Evolutionary conservation across 176 grass and related monocot species (phyloP), one percentile per base, ranked within the genome.

Genomic region (bread wheat (Triticum aestivum)): DNA sequence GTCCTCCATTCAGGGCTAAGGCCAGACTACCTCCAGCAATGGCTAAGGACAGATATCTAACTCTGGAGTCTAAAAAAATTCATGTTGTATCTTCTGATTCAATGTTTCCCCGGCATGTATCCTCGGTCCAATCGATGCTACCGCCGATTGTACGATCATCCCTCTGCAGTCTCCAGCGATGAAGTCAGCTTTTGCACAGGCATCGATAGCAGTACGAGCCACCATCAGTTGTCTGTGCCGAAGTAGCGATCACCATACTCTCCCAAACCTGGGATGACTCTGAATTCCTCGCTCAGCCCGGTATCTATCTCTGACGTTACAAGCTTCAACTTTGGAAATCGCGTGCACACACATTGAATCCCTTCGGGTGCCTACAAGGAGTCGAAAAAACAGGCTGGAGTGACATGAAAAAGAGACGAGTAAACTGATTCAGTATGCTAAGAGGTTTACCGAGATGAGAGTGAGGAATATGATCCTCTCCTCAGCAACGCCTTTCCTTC

Each of bases 171-270:
- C 59, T 12, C 61, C 37, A 61, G 35, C 4, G 4, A 78, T 70
- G 3, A 33, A 44, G 20, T 58, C 47, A 34, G 71, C 54, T 34
- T 69, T 34, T 0, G 35, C 71, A 65, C 23, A 42, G 44, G 18
- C 18, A 45, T 52, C 9, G 2, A 21, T 12, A 21, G 42, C 29
- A 62, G 12, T 78, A 27, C 7, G 8, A 69, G 11, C n/a, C 5
- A 5, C 33, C 8, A 83, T 96, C 91, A 98, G 51, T 92, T 92
- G 63, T 96, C 94, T 11, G 97, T 99, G 65, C 97, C 97, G 0
- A 99, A 99, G 81, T 99, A 99, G 14, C 97, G 97, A 71, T 99
- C 97, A 1, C 94, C 97, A 80, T 94, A 99, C 72, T 99, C 97
- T 34, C 97, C 97, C 69, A 99, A 75, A 17, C 97, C 97, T 64